Conservation (phyloP, 202 grass and related monocot species). For the Zoysia matrella region DNA sequence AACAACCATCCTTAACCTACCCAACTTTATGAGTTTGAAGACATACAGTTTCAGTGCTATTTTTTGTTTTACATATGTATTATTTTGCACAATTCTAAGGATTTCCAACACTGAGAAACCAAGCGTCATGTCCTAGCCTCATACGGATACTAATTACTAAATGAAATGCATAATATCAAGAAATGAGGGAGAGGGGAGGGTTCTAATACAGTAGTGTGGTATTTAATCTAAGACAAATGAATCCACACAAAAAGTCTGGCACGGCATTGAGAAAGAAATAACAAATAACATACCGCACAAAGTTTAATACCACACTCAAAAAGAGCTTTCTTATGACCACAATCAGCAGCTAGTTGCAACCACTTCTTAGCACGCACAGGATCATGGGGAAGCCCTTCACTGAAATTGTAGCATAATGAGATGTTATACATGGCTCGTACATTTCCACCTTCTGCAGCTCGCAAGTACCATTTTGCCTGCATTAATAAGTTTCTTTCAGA, state of each 20-base stretch:
- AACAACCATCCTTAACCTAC: background rate
- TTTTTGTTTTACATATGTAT: slow-evolving; percentile 10
- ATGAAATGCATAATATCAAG: background rate
- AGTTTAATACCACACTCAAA: slow-evolving; percentile 70
- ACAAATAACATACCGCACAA: slow-evolving; percentile 62
- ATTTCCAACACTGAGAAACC: background rate
- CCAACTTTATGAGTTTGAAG: background rate
- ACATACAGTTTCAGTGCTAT: background rate
- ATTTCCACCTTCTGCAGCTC: slow-evolving; percentile 72
- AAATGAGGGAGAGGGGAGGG: background rate
- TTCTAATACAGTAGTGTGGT: background rate
- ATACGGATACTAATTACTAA: background rate
- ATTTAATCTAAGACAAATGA: background rate
- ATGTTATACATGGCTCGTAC: slow-evolving; percentile 76
- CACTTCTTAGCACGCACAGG: slow-evolving; percentile 55
- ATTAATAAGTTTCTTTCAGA: slow-evolving; percentile 40
- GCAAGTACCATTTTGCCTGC: slow-evolving; percentile 78
- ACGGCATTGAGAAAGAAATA: background rate
- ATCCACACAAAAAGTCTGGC: background rate
- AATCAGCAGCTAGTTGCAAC: slow-evolving; percentile 74
- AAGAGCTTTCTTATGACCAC: slow-evolving; percentile 72
- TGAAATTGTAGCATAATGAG: slow-evolving; percentile 62
- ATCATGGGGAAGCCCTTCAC: slow-evolving; percentile 71
- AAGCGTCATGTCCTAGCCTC: background rate
- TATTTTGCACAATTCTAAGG: background rate